A percentile compares a stretch with the other conserved stretches of the same genome.
Evolutionary conservation across 495 filamentous ascomycete species (phyloP).

Genomic region (Platismatia glauca): DNA sequence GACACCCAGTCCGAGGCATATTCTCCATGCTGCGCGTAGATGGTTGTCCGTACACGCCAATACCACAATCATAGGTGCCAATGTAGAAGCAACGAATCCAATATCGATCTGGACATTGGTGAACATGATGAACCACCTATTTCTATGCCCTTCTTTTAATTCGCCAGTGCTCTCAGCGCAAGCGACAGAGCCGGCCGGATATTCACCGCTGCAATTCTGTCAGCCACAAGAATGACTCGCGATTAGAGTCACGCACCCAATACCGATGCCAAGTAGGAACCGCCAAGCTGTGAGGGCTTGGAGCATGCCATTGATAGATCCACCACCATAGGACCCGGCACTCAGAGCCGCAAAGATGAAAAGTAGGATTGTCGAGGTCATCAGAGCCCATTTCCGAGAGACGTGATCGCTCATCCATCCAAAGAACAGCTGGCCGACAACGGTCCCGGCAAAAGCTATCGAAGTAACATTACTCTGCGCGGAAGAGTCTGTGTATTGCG

Average conservation of each 20-base stretch:
- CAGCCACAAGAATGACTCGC: slow-evolving; percentile 37
- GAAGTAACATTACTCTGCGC: slow-evolving; percentile 62
- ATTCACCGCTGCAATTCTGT: slow-evolving; percentile 59
- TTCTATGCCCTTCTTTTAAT: slow-evolving; percentile 66
- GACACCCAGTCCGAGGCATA: slow-evolving; percentile 67
- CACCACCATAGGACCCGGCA: slow-evolving; percentile 66
- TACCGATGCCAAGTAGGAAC: slow-evolving; percentile 63
- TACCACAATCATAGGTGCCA: slow-evolving; percentile 65
- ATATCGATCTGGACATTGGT: slow-evolving; percentile 84
- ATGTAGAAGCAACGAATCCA: slow-evolving; percentile 65
- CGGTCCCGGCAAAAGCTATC: slow-evolving; percentile 83
- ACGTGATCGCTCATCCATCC: slow-evolving; percentile 76
- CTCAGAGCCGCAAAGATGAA: slow-evolving; percentile 75
- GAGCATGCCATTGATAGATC: slow-evolving; percentile 57
- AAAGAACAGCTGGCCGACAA: slow-evolving; percentile 75
- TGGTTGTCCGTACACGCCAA: slow-evolving; percentile 61
- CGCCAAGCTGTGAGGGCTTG: slow-evolving; percentile 77
- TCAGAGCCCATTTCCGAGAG: slow-evolving; percentile 72
- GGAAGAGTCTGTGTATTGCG: slow-evolving; percentile 52
- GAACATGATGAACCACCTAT: slow-evolving; percentile 88
- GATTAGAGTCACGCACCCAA: slow-evolving; percentile 28
- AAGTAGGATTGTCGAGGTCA: slow-evolving; percentile 71
- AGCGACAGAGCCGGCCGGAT: slow-evolving; percentile 80
- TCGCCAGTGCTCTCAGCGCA: slow-evolving; percentile 79
- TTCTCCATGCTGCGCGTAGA: slow-evolving; percentile 64